These are phyloP conservation scores for Lathyrus tuberosus DNA, from an alignment of 306 rosid genomes.

Conservation along the genomic window DNA sequence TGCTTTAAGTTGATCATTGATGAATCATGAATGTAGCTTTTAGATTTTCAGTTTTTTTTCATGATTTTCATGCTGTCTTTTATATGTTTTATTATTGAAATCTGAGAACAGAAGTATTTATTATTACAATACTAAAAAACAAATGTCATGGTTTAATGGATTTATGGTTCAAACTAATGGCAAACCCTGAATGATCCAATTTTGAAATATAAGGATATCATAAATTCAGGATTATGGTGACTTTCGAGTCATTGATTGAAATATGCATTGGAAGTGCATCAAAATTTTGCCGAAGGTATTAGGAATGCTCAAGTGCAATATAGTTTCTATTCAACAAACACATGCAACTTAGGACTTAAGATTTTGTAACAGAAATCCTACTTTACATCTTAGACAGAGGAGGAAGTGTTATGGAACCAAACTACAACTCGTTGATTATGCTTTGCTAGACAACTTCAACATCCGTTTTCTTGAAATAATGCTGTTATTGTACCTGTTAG, in stretches of 20 bases:
- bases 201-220: neutral
- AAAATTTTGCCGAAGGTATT: neutral
- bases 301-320: neutral
- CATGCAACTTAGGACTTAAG: neutral
- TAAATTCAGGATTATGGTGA: neutral
- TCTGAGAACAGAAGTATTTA: neutral
- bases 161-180: neutral
- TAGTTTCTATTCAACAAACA: neutral
- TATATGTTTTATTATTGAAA: neutral
- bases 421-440: neutral
- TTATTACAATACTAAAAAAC: neutral
- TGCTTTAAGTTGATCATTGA: neutral
- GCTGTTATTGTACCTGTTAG: too few relatives aligned
- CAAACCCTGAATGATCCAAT: neutral
- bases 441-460: too few relatives aligned
- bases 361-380: neutral
- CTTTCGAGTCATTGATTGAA: neutral
- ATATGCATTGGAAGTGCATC: neutral
- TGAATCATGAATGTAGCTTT: conserved; percentile 19
- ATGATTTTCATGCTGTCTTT: neutral
- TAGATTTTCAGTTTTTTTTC: neutral
- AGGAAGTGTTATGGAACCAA: neutral
- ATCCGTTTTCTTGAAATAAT: too few relatives aligned
- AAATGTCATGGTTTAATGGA: neutral
- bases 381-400: neutral